phyloP scores from a whole-genome alignment of 1,139 yeast genomes.

The Arxiozyma slooffiae region DNA sequence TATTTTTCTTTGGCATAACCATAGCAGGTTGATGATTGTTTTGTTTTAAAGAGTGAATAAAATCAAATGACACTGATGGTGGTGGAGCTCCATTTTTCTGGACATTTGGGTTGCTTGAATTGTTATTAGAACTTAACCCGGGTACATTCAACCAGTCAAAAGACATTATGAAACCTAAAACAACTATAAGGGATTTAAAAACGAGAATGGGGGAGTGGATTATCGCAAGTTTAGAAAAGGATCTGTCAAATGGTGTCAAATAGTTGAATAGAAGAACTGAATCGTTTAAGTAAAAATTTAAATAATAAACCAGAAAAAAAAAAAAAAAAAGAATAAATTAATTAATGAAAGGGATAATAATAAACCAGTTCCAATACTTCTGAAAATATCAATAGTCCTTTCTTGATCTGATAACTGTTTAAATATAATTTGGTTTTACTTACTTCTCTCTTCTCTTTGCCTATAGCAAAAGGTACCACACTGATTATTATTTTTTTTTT shows the following conservation, averaged over 20 bases:
- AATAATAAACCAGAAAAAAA: no score
- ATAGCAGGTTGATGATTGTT: neutral
- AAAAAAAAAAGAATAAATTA: no score
- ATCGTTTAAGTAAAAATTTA: neutral
- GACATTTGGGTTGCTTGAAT: conserved; percentile 9
- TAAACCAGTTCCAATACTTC: no score
- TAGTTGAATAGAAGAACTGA: neutral
- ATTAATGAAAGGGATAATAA: neutral
- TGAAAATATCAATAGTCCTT: no score
- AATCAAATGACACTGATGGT: conserved; percentile 24
- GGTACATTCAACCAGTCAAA: conserved; percentile 31
- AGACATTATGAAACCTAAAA: conserved; percentile 18
- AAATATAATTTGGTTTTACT: neutral
- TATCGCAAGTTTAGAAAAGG: neutral
- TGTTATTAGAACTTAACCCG: conserved; percentile 15
- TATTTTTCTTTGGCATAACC: conserved; percentile 2
- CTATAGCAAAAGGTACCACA: no score
- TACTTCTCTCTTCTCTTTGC: neutral
- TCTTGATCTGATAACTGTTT: neutral
- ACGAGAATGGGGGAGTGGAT: neutral
- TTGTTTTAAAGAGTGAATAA: conserved; percentile 4
- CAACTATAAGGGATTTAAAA: no score
- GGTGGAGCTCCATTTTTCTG: conserved; percentile 13
- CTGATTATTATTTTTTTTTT: no score
- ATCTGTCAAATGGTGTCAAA: neutral